phyloP scores from a whole-genome alignment of 2,329 filamentous ascomycete species.

The Xylariaceae sp. region DNA sequence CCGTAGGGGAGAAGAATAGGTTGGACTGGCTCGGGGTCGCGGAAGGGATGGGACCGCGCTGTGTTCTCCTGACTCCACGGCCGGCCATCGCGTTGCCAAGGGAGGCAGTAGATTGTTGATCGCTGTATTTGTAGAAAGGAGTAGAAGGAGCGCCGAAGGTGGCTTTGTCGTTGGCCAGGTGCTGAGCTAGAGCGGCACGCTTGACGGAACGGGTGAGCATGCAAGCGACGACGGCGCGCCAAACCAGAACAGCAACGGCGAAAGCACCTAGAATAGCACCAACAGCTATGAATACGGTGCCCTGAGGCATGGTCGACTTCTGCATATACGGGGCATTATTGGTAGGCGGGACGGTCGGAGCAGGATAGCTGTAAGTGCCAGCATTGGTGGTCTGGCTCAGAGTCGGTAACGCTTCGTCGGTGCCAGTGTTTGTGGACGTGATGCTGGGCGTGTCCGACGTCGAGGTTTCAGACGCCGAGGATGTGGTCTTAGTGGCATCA shows the following conservation, averaged over 20 bases:
- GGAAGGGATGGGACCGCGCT: conserved; percentile 50
- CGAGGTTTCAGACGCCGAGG: conserved; percentile 10
- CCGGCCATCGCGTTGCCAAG: conserved; percentile 44
- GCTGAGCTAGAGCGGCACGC: conserved; percentile 73
- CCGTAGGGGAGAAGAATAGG: conserved; percentile 94
- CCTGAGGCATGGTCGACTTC: conserved; percentile 77
- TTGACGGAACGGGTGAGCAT: conserved; percentile 88
- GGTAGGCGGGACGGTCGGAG: conserved; percentile 76
- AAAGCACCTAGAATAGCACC: conserved; percentile 84
- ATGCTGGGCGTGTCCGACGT: conserved; percentile 13
- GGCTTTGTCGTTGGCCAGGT: conserved; percentile 65
- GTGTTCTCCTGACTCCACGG: conserved; percentile 49
- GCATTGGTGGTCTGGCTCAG: conserved; percentile 48
- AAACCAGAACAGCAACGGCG: conserved; percentile 74
- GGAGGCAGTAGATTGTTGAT: conserved; percentile 54
- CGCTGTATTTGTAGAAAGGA: conserved; percentile 62
- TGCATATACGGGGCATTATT: conserved; percentile 88
- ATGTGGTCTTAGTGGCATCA: conserved; percentile 1
- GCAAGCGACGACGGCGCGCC: conserved; percentile 85
- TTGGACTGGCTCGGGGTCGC: conserved; percentile 61
- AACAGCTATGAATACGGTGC: conserved; percentile 93
- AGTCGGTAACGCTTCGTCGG: conserved; percentile 12
- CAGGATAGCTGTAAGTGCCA: conserved; percentile 60
- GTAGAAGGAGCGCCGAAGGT: conserved; percentile 55
- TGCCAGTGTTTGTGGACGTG: conserved; percentile 13